Evolutionary conservation across 441 rosid genomes (phyloP), one percentile per base, ranked within the genome.

Genomic region (Isatis lusitanica): DNA sequence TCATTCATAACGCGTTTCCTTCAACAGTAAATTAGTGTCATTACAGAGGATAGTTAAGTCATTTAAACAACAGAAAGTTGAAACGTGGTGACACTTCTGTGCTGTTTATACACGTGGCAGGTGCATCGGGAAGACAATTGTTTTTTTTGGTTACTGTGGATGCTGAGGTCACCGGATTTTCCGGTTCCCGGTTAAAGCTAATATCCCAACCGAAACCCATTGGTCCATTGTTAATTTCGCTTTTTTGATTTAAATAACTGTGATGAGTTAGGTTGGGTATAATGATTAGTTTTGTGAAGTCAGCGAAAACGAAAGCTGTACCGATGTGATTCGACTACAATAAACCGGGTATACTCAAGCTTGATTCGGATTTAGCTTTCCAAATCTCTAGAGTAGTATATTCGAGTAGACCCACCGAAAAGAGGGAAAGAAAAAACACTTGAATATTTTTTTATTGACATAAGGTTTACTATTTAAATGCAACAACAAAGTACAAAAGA

Each of bases 281-380:
- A 81, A 87, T 88, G 78, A 87, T 88, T 87, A 78, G 82, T 67
- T 76, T 79, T 62, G 78, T 63, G 75, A 78, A 74, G 79, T 83
- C 84, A 82, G 83, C 85, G 85, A 78, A 74, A 85, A 77, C 75
- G 85, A 84, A 70, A 73, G 73, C 71, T 74, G 58, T 79, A 80
- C 81, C 44, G 46, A 35, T 36, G 2, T 63, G 78, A 85, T 68
- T 82, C 77, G 78, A 76, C 74, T 74, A 24, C 35, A 10, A 11
- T 17, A 7, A 58, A 42, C 71, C 67, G 59, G 51, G 76, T 66
- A 26, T 71, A 67, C 69, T 38, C 43, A 17, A n/a, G 24, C 28
- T 36, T 5, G 35, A 17, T 9, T 35, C 40, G 64, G 68, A 64
- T 71, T 48, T 57, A 63, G 67, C 73, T 78, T 30, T 48, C 38